phyloP scores from a whole-genome alignment of 371 early-diverging fungal genomes.

The Entomophthora muscae region DNA sequence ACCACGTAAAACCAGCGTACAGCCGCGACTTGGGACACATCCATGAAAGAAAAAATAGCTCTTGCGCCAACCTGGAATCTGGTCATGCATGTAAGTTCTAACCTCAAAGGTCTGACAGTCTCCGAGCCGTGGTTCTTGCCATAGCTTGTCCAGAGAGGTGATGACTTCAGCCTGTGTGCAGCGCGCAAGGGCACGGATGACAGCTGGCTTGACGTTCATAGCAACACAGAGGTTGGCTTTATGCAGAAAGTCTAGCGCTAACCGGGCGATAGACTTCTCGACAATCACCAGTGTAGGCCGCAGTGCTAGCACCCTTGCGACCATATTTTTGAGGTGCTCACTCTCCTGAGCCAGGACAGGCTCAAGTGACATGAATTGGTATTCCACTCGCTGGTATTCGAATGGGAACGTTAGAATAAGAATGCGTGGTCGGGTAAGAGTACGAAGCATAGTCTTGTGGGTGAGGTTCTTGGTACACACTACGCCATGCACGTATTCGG shows the following conservation, averaged over 20 bases:
- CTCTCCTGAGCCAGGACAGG: slow-evolving; percentile 68
- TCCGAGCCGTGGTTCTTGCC: slow-evolving; percentile 41
- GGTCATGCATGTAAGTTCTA: slow-evolving; percentile 53
- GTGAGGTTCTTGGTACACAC: slow-evolving; percentile 76
- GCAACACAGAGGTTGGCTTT: slow-evolving; percentile 56
- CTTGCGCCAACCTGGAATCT: slow-evolving; percentile 55
- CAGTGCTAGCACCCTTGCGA: slow-evolving; percentile 48
- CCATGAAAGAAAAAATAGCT: slow-evolving; percentile 74
- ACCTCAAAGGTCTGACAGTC: slow-evolving; percentile 56
- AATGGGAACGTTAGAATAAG: slow-evolving; percentile 70
- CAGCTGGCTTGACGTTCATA: slow-evolving; percentile 61
- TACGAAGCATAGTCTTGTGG: slow-evolving; percentile 68
- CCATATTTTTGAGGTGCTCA: slow-evolving; percentile 59
- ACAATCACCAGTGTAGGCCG: slow-evolving; percentile 64
- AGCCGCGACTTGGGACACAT: slow-evolving; percentile 56
- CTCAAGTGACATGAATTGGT: slow-evolving; percentile 60
- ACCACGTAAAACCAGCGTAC: slow-evolving; percentile 79
- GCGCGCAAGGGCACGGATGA: slow-evolving; percentile 60
- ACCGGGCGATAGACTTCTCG: slow-evolving; percentile 51
- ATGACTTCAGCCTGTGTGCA: slow-evolving; percentile 71
- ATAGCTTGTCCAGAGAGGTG: slow-evolving; percentile 53
- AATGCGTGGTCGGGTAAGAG: slow-evolving; percentile 47
- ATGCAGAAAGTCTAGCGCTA: slow-evolving; percentile 65
- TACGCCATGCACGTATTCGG: slow-evolving; percentile 59
- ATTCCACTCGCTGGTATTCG: slow-evolving; percentile 66